Evolutionary conservation across 129 eudicot genomes (phyloP), one percentile per base, ranked within the genome.

Genomic region (Helichrysum umbraculigerum): DNA sequence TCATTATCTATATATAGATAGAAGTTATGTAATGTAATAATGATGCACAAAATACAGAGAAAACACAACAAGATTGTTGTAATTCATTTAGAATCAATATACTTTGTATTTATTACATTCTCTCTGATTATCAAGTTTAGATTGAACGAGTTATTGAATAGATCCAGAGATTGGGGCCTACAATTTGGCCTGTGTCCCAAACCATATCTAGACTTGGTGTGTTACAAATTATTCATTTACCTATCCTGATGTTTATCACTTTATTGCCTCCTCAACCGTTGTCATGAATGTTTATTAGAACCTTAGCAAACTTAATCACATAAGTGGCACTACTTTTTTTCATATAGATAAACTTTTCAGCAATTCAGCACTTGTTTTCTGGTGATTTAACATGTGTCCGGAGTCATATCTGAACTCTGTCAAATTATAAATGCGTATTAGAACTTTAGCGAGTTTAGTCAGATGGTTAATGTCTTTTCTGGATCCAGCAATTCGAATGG

Each of bases 401-500:
- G 25, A 28, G 67, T 32, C 74, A 35, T 66, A 10, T 66, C 28
- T 52, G 80, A 66, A 65, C 69, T 66, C 28, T 6, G 32, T 65
- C 67, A 61, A 7, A 61, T 56, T 73, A 5, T 79, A 56, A 42
- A 65, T 79, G 79, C 52, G 39, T 73, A 56, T 47, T 32, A 28
- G 37, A 59, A 60, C 39, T 34, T 51, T 79, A 57, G 51, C 41
- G 42, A 74, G 66, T 41, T 70, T 42, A 50, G 41, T 39, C 42
- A 79, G 32, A 75, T 39, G 57, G 57, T 28, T 51, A 70, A 15
- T 54, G 68, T 52, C 71, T 34, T 64, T 35, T 81, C 51, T 84
- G 65, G 35, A 78, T 78, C 66, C 93, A 94, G 97, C 99, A 91
- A 94, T 91, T 87, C 76, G 96, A 89, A 81, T 94, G 97, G 96